Conservation (phyloP, 1,284 basidiomycete species). For the Microbotryomycetes sp. region DNA sequence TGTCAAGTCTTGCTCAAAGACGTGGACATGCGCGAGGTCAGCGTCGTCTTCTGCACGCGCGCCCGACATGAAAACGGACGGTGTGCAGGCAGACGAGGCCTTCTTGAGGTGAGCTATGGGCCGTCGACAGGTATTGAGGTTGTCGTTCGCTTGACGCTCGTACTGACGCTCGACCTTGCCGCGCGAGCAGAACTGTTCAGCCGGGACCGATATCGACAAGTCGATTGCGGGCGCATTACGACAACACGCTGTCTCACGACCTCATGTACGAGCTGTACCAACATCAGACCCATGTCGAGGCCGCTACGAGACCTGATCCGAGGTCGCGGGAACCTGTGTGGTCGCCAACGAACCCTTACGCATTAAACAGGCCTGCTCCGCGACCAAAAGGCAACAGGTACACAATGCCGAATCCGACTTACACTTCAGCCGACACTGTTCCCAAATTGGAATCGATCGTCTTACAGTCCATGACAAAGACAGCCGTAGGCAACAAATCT, state of each 20-base stretch:
- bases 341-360: slow-evolving; percentile 71
- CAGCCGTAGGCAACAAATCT: slow-evolving; percentile 55
- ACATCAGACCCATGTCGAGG: slow-evolving; percentile 49
- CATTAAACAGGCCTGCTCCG: slow-evolving; percentile 60
- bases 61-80: no score
- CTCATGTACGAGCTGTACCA: slow-evolving; percentile 93
- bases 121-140: no score
- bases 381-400: slow-evolving; percentile 64
- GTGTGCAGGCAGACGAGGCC: no score
- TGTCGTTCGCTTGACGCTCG: no score
- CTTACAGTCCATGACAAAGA: slow-evolving; percentile 75
- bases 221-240: slow-evolving; percentile 77
- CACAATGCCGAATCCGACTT: slow-evolving; percentile 56
- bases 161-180: no score
- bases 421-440: slow-evolving; percentile 57
- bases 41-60: no score
- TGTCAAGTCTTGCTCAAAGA: no score
- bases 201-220: slow-evolving; percentile 54
- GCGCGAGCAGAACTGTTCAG: not conserved
- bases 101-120: no score
- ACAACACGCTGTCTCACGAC: slow-evolving; percentile 71
- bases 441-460: slow-evolving; percentile 74
- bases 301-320: slow-evolving; percentile 39
- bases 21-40: no score
- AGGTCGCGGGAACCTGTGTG: slow-evolving; percentile 52